Conservation (phyloP, 1,139 yeast genomes). For the Geotrichum histeridarum region DNA sequence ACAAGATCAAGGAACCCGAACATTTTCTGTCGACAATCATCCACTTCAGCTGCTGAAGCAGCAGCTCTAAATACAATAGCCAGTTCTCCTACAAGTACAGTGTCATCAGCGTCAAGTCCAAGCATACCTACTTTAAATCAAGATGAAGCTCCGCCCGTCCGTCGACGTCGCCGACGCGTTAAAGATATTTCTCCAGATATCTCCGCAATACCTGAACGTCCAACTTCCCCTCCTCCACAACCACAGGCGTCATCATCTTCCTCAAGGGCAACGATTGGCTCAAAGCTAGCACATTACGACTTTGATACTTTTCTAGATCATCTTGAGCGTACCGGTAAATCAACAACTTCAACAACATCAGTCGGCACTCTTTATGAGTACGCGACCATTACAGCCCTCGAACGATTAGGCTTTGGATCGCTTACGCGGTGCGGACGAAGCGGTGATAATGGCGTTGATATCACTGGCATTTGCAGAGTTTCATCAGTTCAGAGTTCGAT, state of each 20-base stretch:
- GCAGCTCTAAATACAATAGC: too few species aligned
- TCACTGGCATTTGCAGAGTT: slow-evolving; percentile 7
- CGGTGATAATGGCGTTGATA: slow-evolving; percentile 18
- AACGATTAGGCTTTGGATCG: slow-evolving; percentile 7
- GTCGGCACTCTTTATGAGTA: slow-evolving; percentile 18
- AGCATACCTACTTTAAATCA: too few species aligned
- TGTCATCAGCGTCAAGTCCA: too few species aligned
- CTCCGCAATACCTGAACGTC: neutral
- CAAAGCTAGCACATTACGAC: slow-evolving; percentile 9
- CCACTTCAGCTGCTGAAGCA: too few species aligned
- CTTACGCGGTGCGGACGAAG: slow-evolving; percentile 15
- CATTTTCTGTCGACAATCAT: too few species aligned
- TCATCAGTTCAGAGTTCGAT: neutral
- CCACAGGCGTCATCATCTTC: neutral
- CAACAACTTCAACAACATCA: slow-evolving; percentile 4
- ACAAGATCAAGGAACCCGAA: too few species aligned
- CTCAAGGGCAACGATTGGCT: neutral
- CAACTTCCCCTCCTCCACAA: neutral
- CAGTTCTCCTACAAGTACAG: too few species aligned
- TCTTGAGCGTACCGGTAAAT: slow-evolving; percentile 10
- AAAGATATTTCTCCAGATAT: too few species aligned
- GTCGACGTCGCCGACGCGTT: too few species aligned
- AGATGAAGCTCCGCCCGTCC: too few species aligned
- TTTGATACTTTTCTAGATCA: slow-evolving; percentile 8
- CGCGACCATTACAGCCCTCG: slow-evolving; percentile 12